A percentile compares a stretch with the other conserved stretches of the same genome.
Evolutionary conservation across 257 asterid species (phyloP).

Genomic region (Nemophila menziesii): DNA sequence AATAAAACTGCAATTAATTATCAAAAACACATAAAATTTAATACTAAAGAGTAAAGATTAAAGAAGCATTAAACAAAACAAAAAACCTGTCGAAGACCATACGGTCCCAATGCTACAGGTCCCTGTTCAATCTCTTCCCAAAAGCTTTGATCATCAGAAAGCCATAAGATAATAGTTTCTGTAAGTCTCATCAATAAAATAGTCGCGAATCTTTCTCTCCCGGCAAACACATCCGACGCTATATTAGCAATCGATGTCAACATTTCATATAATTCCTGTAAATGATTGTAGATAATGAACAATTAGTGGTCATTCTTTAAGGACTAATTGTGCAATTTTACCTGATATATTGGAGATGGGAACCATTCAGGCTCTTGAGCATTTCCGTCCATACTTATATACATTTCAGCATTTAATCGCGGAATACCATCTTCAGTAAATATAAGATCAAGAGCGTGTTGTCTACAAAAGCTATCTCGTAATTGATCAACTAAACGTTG

Average conservation of each 20-base stretch:
- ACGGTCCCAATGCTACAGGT: slow-evolving; percentile 51
- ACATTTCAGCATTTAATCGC: slow-evolving; percentile 67
- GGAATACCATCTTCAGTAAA: slow-evolving; percentile 74
- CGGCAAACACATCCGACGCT: slow-evolving; percentile 67
- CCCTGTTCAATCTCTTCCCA: slow-evolving; percentile 93
- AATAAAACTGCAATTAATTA: slow-evolving; percentile 71
- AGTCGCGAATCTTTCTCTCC: slow-evolving; percentile 86
- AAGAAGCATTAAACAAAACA: neutral
- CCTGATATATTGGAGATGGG: slow-evolving; percentile 88
- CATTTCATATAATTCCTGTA: slow-evolving; percentile 65
- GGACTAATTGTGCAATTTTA: no score
- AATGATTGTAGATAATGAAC: neutral
- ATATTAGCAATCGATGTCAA: slow-evolving; percentile 47
- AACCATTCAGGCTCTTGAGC: slow-evolving; percentile 74
- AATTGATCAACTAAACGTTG: slow-evolving; percentile 74
- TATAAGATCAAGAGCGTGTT: slow-evolving; percentile 79
- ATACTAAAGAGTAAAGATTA: no score
- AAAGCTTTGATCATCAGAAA: slow-evolving; percentile 81
- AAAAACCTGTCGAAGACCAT: slow-evolving; percentile 92
- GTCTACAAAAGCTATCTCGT: slow-evolving; percentile 83
- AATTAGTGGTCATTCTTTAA: no score
- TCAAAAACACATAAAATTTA: no score
- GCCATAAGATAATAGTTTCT: slow-evolving; percentile 88
- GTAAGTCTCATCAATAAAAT: slow-evolving; percentile 76
- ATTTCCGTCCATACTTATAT: slow-evolving; percentile 50